Evolutionary conservation across 345 rosid species (phyloP), one percentile per base, ranked within the genome.

Genomic region (Hirschfeldia incana): DNA sequence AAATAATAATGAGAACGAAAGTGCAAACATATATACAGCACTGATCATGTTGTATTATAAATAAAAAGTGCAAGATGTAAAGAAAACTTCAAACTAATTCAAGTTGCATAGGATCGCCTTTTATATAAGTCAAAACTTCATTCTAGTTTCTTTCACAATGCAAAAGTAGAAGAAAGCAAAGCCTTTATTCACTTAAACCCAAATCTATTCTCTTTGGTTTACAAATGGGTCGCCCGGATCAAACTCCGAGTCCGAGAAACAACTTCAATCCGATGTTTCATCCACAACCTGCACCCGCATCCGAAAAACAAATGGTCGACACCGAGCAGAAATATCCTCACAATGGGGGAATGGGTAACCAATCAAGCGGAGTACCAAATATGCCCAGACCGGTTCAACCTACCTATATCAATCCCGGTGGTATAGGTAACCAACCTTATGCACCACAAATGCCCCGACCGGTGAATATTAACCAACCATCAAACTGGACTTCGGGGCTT

Each of bases 401-500:
- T 21, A 36, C 69, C n/a, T 65, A 65, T 36, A 65, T 65, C 69
- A 34, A 65, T 65, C 11, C 49, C 5, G 67, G 42, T 62, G 39
- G 5, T 30, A 32, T 7, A 21, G 65, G 8, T 60, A 5, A 70
- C 11, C 60, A 53, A 53, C 60, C 60, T 53, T 53, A 53, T 17
- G 4, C 1, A 53, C 4, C 1, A 53, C 60, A 53, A 53, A 53
- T 53, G 27, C 27, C 27, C 60, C 60, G 10, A 53, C 60, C 60
- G 26, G 21, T 49, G 1, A 44, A 9, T 49, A n/a, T 53, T 16
- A 51, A 1, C 3, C 60, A 53, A 13, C 55, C 16, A 67, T 67
- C 82, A 10, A 82, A 80, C 33, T 91, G 97, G 97, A 84, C 17
- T 57, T 85, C 86, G 51, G 90, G 89, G 6, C 80, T 91, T 4